phyloP scores from a whole-genome alignment of 352 stramenopile genomes.

The Phytophthora tubulina region DNA sequence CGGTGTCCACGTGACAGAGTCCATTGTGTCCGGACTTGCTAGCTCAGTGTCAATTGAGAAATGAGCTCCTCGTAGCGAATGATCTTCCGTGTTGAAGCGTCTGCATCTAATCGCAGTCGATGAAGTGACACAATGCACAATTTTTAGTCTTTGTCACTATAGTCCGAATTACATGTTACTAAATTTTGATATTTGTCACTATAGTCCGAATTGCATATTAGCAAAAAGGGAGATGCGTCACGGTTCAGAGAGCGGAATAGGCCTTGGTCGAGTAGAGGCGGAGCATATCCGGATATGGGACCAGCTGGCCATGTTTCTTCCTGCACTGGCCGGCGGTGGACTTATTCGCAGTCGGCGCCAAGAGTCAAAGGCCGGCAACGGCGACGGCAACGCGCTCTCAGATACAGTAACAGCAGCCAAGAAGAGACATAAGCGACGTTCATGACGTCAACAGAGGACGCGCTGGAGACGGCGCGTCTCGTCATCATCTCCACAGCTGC shows the following conservation, averaged over 20 bases:
- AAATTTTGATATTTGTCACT: neutral
- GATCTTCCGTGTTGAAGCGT: conserved; percentile 16
- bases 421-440: neutral
- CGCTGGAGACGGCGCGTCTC: conserved; percentile 47
- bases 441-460: conserved; percentile 38
- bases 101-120: conserved; percentile 10
- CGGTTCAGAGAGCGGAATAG: conserved; percentile 17
- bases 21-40: conserved; percentile 17
- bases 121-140: conserved; percentile 18
- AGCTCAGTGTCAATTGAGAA: neutral
- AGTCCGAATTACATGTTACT: too few relatives aligned
- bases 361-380: conserved; percentile 1
- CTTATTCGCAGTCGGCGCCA: conserved; percentile 10
- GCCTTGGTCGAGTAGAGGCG: conserved; percentile 27
- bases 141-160: neutral
- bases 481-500: conserved; percentile 52
- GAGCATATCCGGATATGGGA: conserved; percentile 8
- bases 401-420: neutral
- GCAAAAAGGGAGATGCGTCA: neutral
- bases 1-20: conserved; percentile 34
- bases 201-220: neutral
- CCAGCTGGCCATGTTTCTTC: conserved; percentile 40
- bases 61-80: neutral
- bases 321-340: conserved; percentile 16
- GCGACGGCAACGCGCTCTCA: neutral